Conservation (phyloP, 768 basidiomycete genomes). For the Tephrocybe rancida region DNA sequence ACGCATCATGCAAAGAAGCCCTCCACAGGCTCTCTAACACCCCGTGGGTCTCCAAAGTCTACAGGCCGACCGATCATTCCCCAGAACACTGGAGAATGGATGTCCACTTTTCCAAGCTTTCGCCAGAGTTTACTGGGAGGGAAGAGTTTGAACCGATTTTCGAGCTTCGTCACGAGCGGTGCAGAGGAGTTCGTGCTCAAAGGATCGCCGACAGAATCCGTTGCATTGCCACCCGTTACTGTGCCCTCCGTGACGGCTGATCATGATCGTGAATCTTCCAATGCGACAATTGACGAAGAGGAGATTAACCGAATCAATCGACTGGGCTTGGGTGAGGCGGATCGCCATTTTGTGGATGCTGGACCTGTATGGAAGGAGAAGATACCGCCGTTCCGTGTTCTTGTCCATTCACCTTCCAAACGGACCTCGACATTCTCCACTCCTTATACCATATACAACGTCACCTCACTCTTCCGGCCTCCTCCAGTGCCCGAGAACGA, state of each 20-base stretch:
- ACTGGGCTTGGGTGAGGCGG: conserved; percentile 56
- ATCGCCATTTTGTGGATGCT: conserved; percentile 70
- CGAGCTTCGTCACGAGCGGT: conserved; percentile 82
- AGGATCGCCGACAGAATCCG: conserved; percentile 46
- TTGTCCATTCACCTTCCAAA: conserved; percentile 84
- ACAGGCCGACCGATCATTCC: conserved; percentile 49
- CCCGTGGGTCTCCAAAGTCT: conserved; percentile 47
- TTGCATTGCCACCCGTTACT: conserved; percentile 18
- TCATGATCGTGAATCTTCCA: conserved; percentile 33
- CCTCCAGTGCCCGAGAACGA: conserved; percentile 21
- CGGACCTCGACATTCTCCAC: conserved; percentile 61
- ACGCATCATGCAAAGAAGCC: conserved; percentile 33
- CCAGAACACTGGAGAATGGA: conserved; percentile 75
- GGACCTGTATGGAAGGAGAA: conserved; percentile 77
- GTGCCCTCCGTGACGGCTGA: too few species aligned
- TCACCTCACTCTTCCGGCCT: conserved; percentile 71
- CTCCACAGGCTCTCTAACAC: conserved; percentile 46
- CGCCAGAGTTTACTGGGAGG: conserved; percentile 73
- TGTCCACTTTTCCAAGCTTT: conserved; percentile 61
- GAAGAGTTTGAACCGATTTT: conserved; percentile 83
- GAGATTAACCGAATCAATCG: conserved; percentile 37
- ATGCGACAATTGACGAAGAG: conserved; percentile 43
- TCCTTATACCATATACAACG: conserved; percentile 73
- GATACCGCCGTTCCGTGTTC: conserved; percentile 69
- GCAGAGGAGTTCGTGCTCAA: conserved; percentile 84